Evolutionary conservation across 2,329 filamentous ascomycete genomes (phyloP), one percentile per base, ranked within the genome.

Genomic region (Fusarium mexicanum): DNA sequence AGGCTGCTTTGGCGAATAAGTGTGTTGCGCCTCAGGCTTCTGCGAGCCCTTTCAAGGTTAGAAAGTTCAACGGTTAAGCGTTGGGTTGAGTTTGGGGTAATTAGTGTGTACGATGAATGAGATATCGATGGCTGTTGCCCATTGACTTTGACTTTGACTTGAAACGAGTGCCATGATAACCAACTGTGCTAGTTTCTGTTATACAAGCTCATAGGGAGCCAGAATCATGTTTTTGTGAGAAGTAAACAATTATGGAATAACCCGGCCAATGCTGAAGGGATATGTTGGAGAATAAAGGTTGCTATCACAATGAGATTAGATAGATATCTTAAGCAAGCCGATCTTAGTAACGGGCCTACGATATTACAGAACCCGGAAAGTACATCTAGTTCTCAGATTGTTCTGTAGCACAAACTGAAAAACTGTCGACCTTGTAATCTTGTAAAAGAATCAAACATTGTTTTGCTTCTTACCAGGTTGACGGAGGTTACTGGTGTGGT

Each of bases 1-100:
- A 71, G 44, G 75, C 74, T 24, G 75, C 75, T 11, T 53, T 77
- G 54, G 73, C 71, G 12, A 73, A 77, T 11, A 77, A 63, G 38
- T 77, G 75, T 11, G 57, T 66, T 6, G 67, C 62, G 3, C 62
- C 75, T 13, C 29, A 67, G 31, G 75, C 75, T 22, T 67, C 64
- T 8, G 68, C 61, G 1, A 77, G 71, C 18, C 73, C 75, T 5
- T 77, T 77, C 41, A 70, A 61, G 29, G 68, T 71, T 10, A 41
- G 68, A 24, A 70, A 71, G 54, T 71, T 71, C 44, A 41, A 60
- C 24, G 61, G 61, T 40, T 71, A 57, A 17, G 17, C 3, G 17
- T 12, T 20, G 24, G 10, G 24, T 4, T 4, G 13, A 1, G 29
- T 1, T 37, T 12, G 22, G 7, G 22, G 16, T 14, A 31, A 8